A percentile compares a stretch with the other conserved stretches of the same genome.
phyloP scores from a whole-genome alignment of 805 yeast species.

The Ogataea glucozyma region DNA sequence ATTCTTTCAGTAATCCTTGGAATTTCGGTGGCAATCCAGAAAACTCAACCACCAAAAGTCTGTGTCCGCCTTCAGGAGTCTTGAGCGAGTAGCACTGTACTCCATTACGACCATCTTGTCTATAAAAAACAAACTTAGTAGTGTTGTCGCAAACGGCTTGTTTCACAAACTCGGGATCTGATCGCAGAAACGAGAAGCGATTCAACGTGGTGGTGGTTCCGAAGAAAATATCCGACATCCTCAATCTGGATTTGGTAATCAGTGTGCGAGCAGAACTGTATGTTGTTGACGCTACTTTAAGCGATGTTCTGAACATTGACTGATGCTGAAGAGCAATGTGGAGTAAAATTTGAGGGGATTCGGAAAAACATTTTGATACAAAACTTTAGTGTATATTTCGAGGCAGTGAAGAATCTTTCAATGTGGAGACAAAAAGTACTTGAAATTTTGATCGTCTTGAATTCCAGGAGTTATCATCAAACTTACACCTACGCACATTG shows the following conservation, averaged over 20 bases:
- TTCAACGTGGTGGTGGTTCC: constrained; percentile 48
- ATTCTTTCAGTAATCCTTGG: constrained; percentile 16
- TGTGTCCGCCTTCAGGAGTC: background rate
- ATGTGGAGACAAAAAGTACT: background rate
- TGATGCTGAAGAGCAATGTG: background rate
- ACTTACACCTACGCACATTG: no score
- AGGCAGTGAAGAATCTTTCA: constrained; percentile 1
- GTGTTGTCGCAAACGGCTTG: constrained; percentile 22
- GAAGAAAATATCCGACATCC: constrained; percentile 29
- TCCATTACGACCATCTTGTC: constrained; percentile 29
- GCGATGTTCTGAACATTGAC: background rate
- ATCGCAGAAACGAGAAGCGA: constrained; percentile 64
- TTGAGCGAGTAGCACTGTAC: constrained; percentile 22
- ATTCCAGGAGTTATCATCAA: background rate
- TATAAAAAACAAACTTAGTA: constrained; percentile 51
- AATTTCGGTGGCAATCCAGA: constrained; percentile 16
- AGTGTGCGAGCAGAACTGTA: constrained; percentile 2
- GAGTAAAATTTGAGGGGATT: background rate
- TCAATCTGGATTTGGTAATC: constrained; percentile 3
- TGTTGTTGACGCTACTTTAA: background rate
- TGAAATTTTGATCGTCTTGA: background rate
- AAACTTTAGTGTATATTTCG: no score
- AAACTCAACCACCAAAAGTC: constrained; percentile 18
- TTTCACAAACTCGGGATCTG: constrained; percentile 50
- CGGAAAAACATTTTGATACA: background rate